Conservation (phyloP, 2,329 filamentous ascomycete genomes). For the Neofusicoccum cordaticola region DNA sequence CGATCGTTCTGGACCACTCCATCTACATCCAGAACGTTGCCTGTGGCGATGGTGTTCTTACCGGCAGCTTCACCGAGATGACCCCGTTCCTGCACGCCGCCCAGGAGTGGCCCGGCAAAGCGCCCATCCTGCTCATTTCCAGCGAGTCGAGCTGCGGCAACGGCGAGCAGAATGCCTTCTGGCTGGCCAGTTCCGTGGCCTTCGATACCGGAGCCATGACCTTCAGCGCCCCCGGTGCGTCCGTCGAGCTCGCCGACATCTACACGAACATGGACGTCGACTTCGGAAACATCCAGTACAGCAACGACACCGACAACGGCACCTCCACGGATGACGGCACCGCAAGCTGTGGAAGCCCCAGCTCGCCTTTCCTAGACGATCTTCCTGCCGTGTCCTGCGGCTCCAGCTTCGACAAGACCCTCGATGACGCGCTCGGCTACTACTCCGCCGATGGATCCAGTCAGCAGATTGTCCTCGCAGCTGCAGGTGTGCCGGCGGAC, state of each 20-base stretch:
- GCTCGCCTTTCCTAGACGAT: slow-evolving; percentile 4
- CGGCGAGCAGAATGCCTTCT: slow-evolving; percentile 17
- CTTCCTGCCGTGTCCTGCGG: slow-evolving; percentile 19
- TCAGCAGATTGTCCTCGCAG: slow-evolving; percentile 3
- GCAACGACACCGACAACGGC: not conserved
- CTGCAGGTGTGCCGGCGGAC: not conserved
- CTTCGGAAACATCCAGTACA: slow-evolving; percentile 12
- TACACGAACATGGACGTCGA: slow-evolving; percentile 9
- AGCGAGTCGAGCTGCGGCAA: slow-evolving; percentile 16
- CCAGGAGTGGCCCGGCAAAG: slow-evolving; percentile 8
- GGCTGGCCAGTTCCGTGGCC: slow-evolving; percentile 15
- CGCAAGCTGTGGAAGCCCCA: slow-evolving; percentile 7
- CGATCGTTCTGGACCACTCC: slow-evolving; percentile 19
- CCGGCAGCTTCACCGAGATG: slow-evolving; percentile 12
- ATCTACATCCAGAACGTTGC: slow-evolving; percentile 17
- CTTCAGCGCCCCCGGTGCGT: slow-evolving; percentile 11
- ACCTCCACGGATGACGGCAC: not conserved
- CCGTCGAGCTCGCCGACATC: slow-evolving; percentile 9
- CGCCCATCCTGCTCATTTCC: slow-evolving; percentile 17
- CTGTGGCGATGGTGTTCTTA: not conserved
- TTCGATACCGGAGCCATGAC: slow-evolving; percentile 15
- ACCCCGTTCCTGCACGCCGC: slow-evolving; percentile 12
- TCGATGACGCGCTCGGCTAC: slow-evolving; percentile 19
- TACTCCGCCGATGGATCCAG: slow-evolving; percentile 6
- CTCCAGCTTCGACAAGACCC: slow-evolving; percentile 10